Evolutionary conservation across 164 flowering plant species (phyloP).

Genomic region (Buxus sempervirens): DNA sequence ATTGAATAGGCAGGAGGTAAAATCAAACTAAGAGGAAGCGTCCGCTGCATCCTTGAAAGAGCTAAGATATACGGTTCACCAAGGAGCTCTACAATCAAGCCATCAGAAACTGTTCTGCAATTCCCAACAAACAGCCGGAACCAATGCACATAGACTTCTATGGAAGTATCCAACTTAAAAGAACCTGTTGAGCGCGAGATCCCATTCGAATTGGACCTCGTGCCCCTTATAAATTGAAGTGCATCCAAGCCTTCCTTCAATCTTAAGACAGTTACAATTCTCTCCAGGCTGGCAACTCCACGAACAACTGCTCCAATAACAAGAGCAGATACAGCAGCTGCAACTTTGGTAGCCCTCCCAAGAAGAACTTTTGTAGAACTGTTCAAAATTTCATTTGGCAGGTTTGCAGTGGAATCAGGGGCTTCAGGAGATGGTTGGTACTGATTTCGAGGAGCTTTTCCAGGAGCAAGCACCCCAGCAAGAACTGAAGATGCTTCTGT

Average conservation of each 20-base stretch:
- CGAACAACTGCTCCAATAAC: slow-evolving; percentile 73
- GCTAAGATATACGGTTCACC: slow-evolving; percentile 81
- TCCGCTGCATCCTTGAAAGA: slow-evolving; percentile 85
- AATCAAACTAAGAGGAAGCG: slow-evolving; percentile 73
- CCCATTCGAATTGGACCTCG: slow-evolving; percentile 77
- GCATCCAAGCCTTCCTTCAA: slow-evolving; percentile 85
- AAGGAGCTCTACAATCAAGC: slow-evolving; percentile 73
- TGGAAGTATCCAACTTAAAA: slow-evolving; percentile 53
- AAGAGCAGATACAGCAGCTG: slow-evolving; percentile 85
- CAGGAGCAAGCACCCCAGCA: slow-evolving; percentile 56
- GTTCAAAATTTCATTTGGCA: slow-evolving; percentile 49
- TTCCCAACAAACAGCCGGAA: slow-evolving; percentile 94
- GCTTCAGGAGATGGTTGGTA: slow-evolving; percentile 70
- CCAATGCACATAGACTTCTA: slow-evolving; percentile 85
- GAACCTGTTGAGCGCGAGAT: slow-evolving; percentile 59
- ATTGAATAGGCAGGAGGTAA: slow-evolving; percentile 91
- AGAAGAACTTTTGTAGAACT: slow-evolving; percentile 42
- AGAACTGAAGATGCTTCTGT: slow-evolving; percentile 79
- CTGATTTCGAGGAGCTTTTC: slow-evolving; percentile 70
- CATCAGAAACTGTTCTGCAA: slow-evolving; percentile 77
- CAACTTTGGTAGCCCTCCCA: slow-evolving; percentile 57
- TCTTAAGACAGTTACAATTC: slow-evolving; percentile 78
- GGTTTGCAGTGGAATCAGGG: slow-evolving; percentile 50
- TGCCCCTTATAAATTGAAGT: slow-evolving; percentile 59
- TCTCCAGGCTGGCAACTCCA: slow-evolving; percentile 83